Conservation (phyloP, 495 filamentous ascomycete genomes). For the Trichoderma asperelloides region DNA sequence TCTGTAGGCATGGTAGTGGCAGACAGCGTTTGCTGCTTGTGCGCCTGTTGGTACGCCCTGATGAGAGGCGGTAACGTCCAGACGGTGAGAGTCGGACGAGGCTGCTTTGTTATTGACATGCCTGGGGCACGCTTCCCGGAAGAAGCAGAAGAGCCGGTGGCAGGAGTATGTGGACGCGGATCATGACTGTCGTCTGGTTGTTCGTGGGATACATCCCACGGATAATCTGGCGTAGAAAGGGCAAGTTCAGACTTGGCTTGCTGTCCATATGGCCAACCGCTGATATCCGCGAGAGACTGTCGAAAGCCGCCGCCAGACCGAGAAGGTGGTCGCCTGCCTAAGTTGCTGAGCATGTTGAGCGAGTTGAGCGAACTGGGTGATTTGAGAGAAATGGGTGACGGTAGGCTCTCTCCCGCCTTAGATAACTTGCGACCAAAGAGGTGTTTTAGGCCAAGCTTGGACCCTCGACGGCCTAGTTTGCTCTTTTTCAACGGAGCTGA, state of each 20-base stretch:
- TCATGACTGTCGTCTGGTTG: neutral
- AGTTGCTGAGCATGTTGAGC: constrained; percentile 9
- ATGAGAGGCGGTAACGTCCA: constrained; percentile 83
- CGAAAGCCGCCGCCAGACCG: constrained; percentile 30
- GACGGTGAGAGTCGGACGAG: neutral
- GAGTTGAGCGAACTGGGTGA: neutral
- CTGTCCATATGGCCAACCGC: constrained; percentile 32
- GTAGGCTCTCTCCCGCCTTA: constrained; percentile 17
- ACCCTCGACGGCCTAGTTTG: constrained; percentile 33
- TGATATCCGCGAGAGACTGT: constrained; percentile 34
- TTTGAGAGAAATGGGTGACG: constrained; percentile 8
- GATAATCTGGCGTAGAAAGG: constrained; percentile 16
- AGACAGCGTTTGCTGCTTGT: constrained; percentile 44
- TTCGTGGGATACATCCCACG: neutral
- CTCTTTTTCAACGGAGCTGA: neutral
- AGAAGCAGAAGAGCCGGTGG: neutral
- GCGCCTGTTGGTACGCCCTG: constrained; percentile 82
- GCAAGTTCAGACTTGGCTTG: constrained; percentile 31
- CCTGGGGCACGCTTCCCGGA: constrained; percentile 1
- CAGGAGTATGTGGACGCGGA: neutral
- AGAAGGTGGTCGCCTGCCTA: constrained; percentile 16
- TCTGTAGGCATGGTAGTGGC: constrained; percentile 45
- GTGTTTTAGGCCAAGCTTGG: constrained; percentile 39
- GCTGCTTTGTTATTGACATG: constrained; percentile 24
- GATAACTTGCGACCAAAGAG: constrained; percentile 33